Evolutionary conservation across 2,329 filamentous ascomycete species (phyloP).

Genomic region (Penicillium sp.): DNA sequence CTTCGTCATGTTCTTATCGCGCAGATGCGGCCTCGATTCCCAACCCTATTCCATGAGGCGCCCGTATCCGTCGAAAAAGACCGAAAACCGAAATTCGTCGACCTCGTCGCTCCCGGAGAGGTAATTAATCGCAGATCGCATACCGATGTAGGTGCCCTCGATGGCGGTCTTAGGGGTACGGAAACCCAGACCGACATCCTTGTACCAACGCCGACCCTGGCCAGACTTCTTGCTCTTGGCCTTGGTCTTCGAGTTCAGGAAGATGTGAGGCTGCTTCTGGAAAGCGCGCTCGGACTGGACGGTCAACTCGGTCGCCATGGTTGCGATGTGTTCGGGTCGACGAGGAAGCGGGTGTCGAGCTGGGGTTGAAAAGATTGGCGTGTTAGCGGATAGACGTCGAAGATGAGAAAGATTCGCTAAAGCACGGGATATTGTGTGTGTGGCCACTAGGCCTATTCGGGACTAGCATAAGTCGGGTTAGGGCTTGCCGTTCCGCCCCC

Average conservation of each 20-base stretch:
- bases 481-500: conserved; percentile 44
- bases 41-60: no score
- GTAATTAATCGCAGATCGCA: conserved; percentile 43
- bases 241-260: conserved; percentile 95
- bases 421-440: conserved; percentile 40
- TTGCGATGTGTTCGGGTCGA: conserved; percentile 54
- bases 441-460: conserved; percentile 34
- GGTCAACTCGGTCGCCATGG: conserved; percentile 97
- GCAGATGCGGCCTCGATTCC: no score
- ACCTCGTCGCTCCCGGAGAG: conserved; percentile 18
- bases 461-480: conserved; percentile 38
- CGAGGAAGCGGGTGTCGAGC: conserved; percentile 40
- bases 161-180: conserved; percentile 97
- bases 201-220: conserved; percentile 97
- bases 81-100: conserved; percentile 15
- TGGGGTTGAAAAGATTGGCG: conserved; percentile 34
- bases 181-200: conserved; percentile 99
- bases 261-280: conserved; percentile 99
- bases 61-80: conserved; percentile 19
- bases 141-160: conserved; percentile 99
- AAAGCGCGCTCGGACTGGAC: conserved; percentile 99
- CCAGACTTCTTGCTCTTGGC: conserved; percentile 74
- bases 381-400: conserved; percentile 34
- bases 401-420: conserved; percentile 41
- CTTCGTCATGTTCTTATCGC: no score